A percentile compares a stretch with the other conserved stretches of the same genome.
Conservation (phyloP, 768 basidiomycete genomes). For the Dacryopinax primogenitus region DNA sequence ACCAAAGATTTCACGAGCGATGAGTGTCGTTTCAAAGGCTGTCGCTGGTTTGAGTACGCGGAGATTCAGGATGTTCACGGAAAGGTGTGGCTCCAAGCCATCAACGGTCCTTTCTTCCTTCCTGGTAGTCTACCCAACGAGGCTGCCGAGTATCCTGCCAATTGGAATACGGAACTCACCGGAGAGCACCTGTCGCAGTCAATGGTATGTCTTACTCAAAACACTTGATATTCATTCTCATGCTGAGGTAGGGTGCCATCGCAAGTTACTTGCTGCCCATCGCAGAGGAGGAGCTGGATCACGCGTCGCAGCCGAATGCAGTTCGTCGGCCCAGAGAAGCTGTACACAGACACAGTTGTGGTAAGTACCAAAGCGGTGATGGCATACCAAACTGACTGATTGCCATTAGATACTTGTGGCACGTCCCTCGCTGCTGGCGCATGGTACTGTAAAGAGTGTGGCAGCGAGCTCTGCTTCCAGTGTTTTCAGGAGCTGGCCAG, state of each 20-base stretch:
- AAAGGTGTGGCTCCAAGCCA: background rate
- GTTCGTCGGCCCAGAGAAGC: constrained; percentile 64
- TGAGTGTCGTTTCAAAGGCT: background rate
- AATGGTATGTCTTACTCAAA: background rate
- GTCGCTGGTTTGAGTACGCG: background rate
- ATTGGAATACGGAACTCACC: background rate
- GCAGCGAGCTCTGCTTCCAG: constrained; percentile 76
- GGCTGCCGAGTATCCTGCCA: background rate
- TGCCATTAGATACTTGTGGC: constrained; percentile 71
- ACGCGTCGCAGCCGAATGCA: constrained; percentile 43
- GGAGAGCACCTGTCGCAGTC: background rate
- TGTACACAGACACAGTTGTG: constrained; percentile 74
- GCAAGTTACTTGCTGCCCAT: constrained; percentile 57
- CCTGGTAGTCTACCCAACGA: background rate
- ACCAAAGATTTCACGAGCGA: background rate
- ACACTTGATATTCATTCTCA: background rate
- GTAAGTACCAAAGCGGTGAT: constrained; percentile 32
- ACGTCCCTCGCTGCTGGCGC: constrained; percentile 82
- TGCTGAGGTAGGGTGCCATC: constrained; percentile 23
- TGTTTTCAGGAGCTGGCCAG: constrained; percentile 62
- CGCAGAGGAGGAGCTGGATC: constrained; percentile 49
- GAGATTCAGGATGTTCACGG: background rate
- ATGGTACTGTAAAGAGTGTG: constrained; percentile 86
- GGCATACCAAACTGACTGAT: background rate
- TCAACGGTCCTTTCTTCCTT: background rate